Base-by-base conservation (phyloP, 2,329 filamentous ascomycete genomes). In the Hymenoscyphus albidus region DNA sequence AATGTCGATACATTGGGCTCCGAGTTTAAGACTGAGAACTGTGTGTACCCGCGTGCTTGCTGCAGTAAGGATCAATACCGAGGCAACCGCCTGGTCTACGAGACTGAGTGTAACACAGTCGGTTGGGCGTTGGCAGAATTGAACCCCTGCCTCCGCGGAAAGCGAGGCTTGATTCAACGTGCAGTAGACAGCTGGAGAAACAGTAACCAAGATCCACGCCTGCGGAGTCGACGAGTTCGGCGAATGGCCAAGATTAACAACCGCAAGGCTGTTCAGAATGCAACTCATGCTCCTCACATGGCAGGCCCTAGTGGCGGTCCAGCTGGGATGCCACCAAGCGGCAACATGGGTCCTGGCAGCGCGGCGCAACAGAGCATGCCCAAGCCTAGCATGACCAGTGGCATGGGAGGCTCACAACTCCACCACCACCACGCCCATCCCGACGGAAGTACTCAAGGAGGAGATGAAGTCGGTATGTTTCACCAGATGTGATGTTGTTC, bases 151-250 rank as follows among this genome's bases (percentile, higher is more conserved):
- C 83, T 98, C 65, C 88, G 94, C 68, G 94, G 94, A 71, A 98
- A 98, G 83, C 87, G 95, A 71, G 95, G 95, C 7, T 83, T 99
- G 66, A 99, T 99, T 71, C 95, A 99, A 80, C 86, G 95, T 69
- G 95, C 95, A 1, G 95, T 99, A 56, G 95, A 99, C 78, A 97
- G 93, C 80, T 98, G 95, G 95, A 86, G 95, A 68, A 99, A 99
- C 81, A 98, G 94, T 84, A 98, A 98, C 79, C 93, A 96, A 80
- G 95, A 99, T 73, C 92, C 92, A 59, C 86, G 93, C 71, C 82
- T 98, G 74, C 87, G 95, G 75, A 98, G 94, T 78, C 85, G 95
- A 77, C 85, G 95, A 72, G 95, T 99, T 64, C 88, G 95, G 70
- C 88, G 95, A 70, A 95, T 96, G 91, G 93, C 93, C 63, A 99